Evolutionary conservation across 177 flowering plant genomes (phyloP).

Genomic region (Vitis hybrid): DNA sequence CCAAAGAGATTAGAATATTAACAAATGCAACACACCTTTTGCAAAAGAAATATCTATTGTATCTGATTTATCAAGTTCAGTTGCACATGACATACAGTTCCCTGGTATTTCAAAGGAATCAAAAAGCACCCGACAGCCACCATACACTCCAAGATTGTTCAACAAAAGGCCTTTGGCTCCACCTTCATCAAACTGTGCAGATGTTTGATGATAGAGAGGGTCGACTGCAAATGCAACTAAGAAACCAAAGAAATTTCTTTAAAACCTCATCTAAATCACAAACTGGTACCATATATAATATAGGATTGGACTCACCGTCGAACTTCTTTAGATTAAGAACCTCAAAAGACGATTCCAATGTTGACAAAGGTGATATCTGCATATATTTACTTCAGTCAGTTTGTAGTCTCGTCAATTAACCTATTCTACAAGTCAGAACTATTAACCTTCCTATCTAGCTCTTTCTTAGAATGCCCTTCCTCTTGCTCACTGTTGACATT

Average conservation of each 20-base stretch:
- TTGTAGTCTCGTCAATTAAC: background rate
- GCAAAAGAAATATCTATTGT: conserved; percentile 79
- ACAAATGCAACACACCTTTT: conserved; percentile 47
- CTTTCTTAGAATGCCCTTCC: conserved; percentile 51
- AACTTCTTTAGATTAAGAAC: conserved; percentile 92
- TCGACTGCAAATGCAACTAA: conserved; percentile 91
- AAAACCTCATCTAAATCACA: background rate
- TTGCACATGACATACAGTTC: conserved; percentile 39
- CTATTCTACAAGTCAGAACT: background rate
- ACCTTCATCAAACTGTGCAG: conserved; percentile 99
- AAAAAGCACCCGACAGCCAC: conserved; percentile 83
- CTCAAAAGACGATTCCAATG: conserved; percentile 90
- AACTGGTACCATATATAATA: background rate
- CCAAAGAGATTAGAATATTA: background rate
- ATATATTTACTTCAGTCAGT: conserved; percentile 22
- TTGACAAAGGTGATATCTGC: conserved; percentile 89
- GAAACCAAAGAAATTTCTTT: conserved; percentile 10
- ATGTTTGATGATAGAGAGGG: conserved; percentile 94
- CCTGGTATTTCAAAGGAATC: conserved; percentile 92
- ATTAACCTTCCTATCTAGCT: conserved; percentile 62
- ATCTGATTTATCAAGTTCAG: conserved; percentile 35
- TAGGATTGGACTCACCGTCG: conserved; percentile 58
- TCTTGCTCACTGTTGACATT: conserved; percentile 39
- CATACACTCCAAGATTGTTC: conserved; percentile 96
- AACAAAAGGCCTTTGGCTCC: conserved; percentile 93